Evolutionary conservation across 2,329 filamentous ascomycete species (phyloP).

Genomic region (Talaromyces sp.): DNA sequence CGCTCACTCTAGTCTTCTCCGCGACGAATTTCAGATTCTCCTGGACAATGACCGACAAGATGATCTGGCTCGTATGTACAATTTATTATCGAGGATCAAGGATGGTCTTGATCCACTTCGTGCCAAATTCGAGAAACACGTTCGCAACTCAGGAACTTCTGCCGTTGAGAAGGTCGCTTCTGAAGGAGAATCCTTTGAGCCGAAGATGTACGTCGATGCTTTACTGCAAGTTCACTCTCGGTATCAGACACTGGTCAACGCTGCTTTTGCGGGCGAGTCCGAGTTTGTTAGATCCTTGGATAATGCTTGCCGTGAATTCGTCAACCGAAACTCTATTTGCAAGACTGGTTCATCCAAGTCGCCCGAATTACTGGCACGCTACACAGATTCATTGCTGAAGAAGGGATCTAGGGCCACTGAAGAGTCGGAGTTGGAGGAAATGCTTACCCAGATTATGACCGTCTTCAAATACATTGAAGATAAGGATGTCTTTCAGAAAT

Average conservation of each 20-base stretch:
- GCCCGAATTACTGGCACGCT: slow-evolving; percentile 90
- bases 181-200: slow-evolving; percentile 85
- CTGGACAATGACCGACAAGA: slow-evolving; percentile 93
- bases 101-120: slow-evolving; percentile 88
- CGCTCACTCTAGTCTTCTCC: slow-evolving; percentile 77
- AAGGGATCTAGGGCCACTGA: slow-evolving; percentile 88
- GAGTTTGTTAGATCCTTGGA: slow-evolving; percentile 95
- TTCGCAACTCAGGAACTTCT: slow-evolving; percentile 80
- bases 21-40: slow-evolving; percentile 92
- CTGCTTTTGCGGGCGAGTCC: slow-evolving; percentile 89
- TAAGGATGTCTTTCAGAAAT: slow-evolving; percentile 99
- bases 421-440: slow-evolving; percentile 87
- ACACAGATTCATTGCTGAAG: slow-evolving; percentile 86
- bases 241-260: slow-evolving; percentile 86
- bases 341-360: slow-evolving; percentile 90
- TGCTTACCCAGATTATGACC: slow-evolving; percentile 92
- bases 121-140: slow-evolving; percentile 84
- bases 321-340: slow-evolving; percentile 96
- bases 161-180: slow-evolving; percentile 89
- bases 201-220: slow-evolving; percentile 94
- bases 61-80: slow-evolving; percentile 96
- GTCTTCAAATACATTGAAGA: slow-evolving; percentile 99
- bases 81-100: slow-evolving; percentile 79
- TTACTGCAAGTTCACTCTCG: slow-evolving; percentile 91
- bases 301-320: slow-evolving; percentile 95